Evolutionary conservation across 306 rosid species (phyloP), one percentile per base, ranked within the genome.

Genomic region (Begonia peltatifolia): DNA sequence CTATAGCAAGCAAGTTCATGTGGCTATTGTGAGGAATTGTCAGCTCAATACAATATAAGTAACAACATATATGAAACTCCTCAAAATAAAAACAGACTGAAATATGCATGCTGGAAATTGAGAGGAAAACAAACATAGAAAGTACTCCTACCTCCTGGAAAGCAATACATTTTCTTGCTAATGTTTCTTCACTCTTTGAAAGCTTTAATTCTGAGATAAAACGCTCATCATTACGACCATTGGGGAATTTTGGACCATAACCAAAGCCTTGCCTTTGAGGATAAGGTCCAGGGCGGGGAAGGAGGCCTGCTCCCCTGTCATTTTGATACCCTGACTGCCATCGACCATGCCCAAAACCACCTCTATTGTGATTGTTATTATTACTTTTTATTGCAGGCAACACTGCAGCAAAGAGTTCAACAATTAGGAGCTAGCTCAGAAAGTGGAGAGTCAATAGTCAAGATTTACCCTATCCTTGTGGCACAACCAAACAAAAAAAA

Each of bases 251-350:
- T 50, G 84, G 57, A 41, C 84, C 84, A 55, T 53, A 83, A 64
- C 94, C 94, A 35, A 52, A 86, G 57, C 71, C 76, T 50, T 76
- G 94, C 76, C 94, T 74, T 55, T 75, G 87, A 41, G 87, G 92
- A 83, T 66, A 90, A 49, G 95, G 86, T 52, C 97, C 95, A 9
- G 95, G 95, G 46, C 88, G 77, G 12, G 95, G 95, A 69, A 90
- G 95, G 61, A 90, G 72, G 42, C 99, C 97, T 4, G 95, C 70
- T 47, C 85, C 97, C 71, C 99, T 85, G 67, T 77, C 95, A 76
- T 85, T 85, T 42, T 71, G 69, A 58, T 67, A 54, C 47, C 73
- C 68, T 0, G 73, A 10, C 53, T 59, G 83, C 67, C 75, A 57
- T 13, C 79, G 74, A 52, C 83, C 83, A 41, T 79, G 79, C 38